phyloP scores from a whole-genome alignment of 2,329 filamentous ascomycete genomes.

The Colletotrichum coccodes region DNA sequence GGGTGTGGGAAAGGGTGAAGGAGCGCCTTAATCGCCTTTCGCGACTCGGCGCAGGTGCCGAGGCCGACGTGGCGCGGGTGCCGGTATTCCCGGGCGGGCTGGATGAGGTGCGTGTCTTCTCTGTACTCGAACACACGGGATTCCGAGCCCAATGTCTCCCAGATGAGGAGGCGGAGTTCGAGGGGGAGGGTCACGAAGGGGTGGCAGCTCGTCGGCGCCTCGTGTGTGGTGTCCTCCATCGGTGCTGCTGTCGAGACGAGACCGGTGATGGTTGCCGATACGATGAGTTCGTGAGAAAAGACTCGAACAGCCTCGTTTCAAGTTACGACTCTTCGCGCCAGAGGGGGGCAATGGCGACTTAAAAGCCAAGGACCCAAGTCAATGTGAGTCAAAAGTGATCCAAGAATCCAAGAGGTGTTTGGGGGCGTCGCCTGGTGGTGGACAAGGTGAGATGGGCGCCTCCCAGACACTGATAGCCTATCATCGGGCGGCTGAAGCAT shows the following conservation, averaged over 20 bases:
- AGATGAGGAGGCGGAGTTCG: slow-evolving; percentile 27
- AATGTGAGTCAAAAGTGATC: background rate
- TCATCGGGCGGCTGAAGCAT: background rate
- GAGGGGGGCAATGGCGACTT: too few relatives aligned
- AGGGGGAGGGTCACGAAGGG: slow-evolving; percentile 24
- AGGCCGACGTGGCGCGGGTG: slow-evolving; percentile 21
- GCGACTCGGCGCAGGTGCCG: slow-evolving; percentile 15
- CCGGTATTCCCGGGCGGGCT: slow-evolving; percentile 11
- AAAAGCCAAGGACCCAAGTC: too few relatives aligned
- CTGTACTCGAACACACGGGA: slow-evolving; percentile 23
- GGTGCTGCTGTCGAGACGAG: background rate
- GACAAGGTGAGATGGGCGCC: background rate
- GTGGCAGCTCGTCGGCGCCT: background rate
- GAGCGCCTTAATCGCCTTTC: background rate
- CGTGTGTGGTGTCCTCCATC: background rate
- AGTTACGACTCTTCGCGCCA: background rate
- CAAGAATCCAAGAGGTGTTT: too few relatives aligned
- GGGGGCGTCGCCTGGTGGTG: background rate
- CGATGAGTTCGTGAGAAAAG: too few relatives aligned
- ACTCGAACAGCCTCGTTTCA: background rate
- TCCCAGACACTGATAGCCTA: background rate
- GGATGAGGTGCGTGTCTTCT: slow-evolving; percentile 21
- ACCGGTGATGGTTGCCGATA: background rate
- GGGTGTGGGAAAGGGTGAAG: slow-evolving; percentile 12
- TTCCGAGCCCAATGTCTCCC: slow-evolving; percentile 8